Conservation (phyloP, 164 flowering plant species). For the Annona squamosa region DNA sequence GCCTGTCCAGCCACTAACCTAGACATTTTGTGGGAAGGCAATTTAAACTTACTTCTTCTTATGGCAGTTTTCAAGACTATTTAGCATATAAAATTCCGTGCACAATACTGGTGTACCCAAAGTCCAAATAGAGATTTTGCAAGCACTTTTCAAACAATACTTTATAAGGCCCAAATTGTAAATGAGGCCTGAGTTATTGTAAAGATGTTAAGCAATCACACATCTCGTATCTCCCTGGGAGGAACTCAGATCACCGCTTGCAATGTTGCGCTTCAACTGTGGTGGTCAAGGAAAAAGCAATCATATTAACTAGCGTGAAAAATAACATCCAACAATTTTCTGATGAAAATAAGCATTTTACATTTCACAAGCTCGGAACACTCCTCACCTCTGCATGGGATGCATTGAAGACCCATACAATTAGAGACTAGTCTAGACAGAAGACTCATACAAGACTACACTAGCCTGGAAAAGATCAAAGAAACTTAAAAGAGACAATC, state of each 20-base stretch:
- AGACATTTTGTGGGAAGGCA: no score
- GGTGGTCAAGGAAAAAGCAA: neutral
- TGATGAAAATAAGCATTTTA: neutral
- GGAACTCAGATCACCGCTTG: neutral
- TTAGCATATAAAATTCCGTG: no score
- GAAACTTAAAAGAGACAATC: neutral
- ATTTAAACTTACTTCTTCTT: no score
- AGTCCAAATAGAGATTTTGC: no score
- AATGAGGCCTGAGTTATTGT: no score
- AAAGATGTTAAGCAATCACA: no score
- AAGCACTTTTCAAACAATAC: no score
- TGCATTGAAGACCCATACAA: neutral
- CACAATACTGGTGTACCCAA: no score
- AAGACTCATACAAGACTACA: neutral
- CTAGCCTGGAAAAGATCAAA: neutral
- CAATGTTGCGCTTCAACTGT: neutral
- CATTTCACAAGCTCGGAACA: neutral
- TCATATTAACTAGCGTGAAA: neutral
- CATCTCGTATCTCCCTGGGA: neutral
- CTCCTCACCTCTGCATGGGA: neutral
- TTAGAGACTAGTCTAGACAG: no score
- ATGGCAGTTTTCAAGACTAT: no score
- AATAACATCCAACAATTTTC: neutral
- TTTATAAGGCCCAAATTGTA: neutral
- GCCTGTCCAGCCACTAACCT: no score